Base-by-base conservation (phyloP, 2,329 filamentous ascomycete genomes). In the Colletotrichum zoysiae region DNA sequence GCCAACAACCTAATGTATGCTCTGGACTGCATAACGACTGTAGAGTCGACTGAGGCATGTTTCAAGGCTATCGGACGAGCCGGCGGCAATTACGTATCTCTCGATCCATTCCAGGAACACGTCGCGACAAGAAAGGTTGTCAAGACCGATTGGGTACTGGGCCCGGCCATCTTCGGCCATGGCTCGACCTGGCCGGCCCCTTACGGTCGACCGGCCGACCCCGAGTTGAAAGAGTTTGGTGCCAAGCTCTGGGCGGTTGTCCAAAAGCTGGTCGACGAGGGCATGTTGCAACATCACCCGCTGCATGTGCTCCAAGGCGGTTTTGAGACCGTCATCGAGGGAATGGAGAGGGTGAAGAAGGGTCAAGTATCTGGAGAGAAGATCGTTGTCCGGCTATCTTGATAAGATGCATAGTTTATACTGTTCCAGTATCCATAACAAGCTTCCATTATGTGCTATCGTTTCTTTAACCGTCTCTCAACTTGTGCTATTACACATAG, bases 1-100 rank as follows among this genome's bases (percentile, higher is more conserved):
- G 61, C 73, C 35, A 66, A 75, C 44, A 71, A 74, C 30, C 74
- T 82, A 8, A 68, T 65, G 8, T 71, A 77, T n/a, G 81, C 79
- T 9, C 81, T 81, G 76, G 83, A 84, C 75, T 83, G 81, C 76
- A 76, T 81, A 60, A 80, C 79, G 0, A 63, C 46, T 23, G 58
- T 75, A 2, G 76, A 78, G 35, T 80, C 79, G 0, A 77, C 65
- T 0, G 64, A 71, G 1, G 67, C 68, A 2, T 81, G 79, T 65
- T 78, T 78, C 42, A 67, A 50, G 1, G 76, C 77, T 5, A 63
- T 81, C 26, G 73, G 69, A 0, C 78, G 73, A 30, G n/a, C 56
- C 48, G 26, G 76, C 62, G 62, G 76, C 3, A 75, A 75, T 1
- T 81, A 81, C 60, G 79, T 58, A 20, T 48, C 63, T 20, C 53